phyloP scores from a whole-genome alignment of 495 filamentous ascomycete species.

The Penicillium salamii region DNA sequence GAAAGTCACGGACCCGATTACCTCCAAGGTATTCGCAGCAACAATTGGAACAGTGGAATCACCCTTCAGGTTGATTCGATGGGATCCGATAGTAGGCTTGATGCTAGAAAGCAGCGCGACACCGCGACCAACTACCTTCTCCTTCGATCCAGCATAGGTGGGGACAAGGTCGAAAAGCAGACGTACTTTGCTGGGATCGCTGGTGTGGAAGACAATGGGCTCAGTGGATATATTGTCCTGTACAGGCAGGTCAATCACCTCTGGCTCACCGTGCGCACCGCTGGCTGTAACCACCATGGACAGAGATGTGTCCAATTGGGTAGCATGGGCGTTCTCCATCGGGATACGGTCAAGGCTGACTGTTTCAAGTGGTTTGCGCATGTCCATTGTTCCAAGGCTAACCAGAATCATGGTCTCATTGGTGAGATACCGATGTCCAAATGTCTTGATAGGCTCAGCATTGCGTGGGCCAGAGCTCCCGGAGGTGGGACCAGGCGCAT shows the following conservation, averaged over 20 bases:
- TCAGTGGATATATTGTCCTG: slow-evolving; percentile 92
- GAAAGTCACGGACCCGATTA: slow-evolving; percentile 93
- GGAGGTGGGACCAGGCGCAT: slow-evolving; percentile 31
- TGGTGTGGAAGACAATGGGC: slow-evolving; percentile 82
- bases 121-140: slow-evolving; percentile 84
- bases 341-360: slow-evolving; percentile 90
- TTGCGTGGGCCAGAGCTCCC: slow-evolving; percentile 38
- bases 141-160: slow-evolving; percentile 90
- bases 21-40: slow-evolving; percentile 72
- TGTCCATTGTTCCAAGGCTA: slow-evolving; percentile 91
- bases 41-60: slow-evolving; percentile 91
- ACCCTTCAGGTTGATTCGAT: slow-evolving; percentile 85
- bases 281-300: slow-evolving; percentile 90
- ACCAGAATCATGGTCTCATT: slow-evolving; percentile 87
- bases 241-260: slow-evolving; percentile 86
- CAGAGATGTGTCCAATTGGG: slow-evolving; percentile 88
- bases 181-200: slow-evolving; percentile 76
- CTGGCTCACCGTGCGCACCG: slow-evolving; percentile 80
- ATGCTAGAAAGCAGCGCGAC: slow-evolving; percentile 87
- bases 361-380: slow-evolving; percentile 71
- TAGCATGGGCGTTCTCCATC: slow-evolving; percentile 80
- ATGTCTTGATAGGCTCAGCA: slow-evolving; percentile 82
- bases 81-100: slow-evolving; percentile 73
- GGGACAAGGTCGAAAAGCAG: slow-evolving; percentile 93
- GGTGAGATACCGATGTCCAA: slow-evolving; percentile 92